Base-by-base conservation (phyloP, 805 yeast species). In the Suhomyces sp. region DNA sequence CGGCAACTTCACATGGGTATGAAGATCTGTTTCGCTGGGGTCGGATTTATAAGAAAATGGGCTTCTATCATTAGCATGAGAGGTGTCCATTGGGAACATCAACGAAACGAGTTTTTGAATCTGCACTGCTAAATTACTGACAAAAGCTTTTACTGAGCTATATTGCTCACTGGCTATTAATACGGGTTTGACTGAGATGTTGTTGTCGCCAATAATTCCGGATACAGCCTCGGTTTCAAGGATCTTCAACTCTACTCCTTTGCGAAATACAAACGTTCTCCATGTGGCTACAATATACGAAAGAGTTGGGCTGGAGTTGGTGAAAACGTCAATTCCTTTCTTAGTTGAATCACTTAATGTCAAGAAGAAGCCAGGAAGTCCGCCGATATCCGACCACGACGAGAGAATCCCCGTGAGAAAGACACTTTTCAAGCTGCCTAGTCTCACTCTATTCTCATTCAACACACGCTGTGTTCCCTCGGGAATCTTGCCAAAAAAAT, bases 391-490 rank as follows among this genome's bases (percentile, higher is more conserved):
- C 5, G 78, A 66, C 97, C 97, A 93, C 49, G 79, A 68, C 19
- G 64, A 55, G 9, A 88, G 55, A n/a, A 72, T 73, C 2, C 99
- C 99, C 0, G 97, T 84, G 4, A 94, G 62, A 60, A 89, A 92
- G 3, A 93, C 72, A 35, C 83, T 81, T 46, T 80, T 76, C 29
- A 89, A 67, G 55, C 81, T 85, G 1, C 85, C 76, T 12, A 87
- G 67, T 44, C 78, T 76, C 22, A 85, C 64, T 44, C 82, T 81
- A 56, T 80, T 76, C 56, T 86, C 90, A 53, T 81, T 80, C 48
- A 89, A 68, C 3, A 81, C 71, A 60, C 99, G 73, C 65, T 93
- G 99, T 0, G 89, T 71, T 3, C 98, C 98, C 64, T 92, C 97
- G 3, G 93, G 82, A 3, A 89, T 67, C 50, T 84, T 83, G 2